Evolutionary conservation across 768 basidiomycete species (phyloP), one percentile per base, ranked within the genome.

Genomic region (Tubosaeta sp.): DNA sequence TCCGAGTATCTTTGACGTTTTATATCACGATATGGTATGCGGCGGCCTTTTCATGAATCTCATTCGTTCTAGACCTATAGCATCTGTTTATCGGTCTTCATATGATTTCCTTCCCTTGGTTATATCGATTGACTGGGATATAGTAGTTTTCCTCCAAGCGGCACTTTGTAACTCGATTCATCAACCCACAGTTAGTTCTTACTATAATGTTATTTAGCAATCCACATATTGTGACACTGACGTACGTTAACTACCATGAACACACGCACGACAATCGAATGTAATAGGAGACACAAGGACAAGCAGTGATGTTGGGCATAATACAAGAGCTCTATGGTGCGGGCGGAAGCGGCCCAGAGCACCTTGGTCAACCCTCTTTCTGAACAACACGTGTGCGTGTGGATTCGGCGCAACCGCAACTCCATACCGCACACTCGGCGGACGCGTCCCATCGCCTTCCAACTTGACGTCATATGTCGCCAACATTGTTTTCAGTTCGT

Each of bases 1-100:
- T 71, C 77, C 56, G 71, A 73, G 38, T 73, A 74, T 29, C 75
- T 75, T 44, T 34, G 38, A 39, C 18, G 21, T 44, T 21, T 21
- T 29, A 16, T 35, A 16, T 29, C 18, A 38, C 19, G 36, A 14
- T 16, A 41, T 41, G 22, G 21, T 14, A 22, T 39, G 38, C 4
- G 12, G 7, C 34, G 16, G n/a, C 4, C 34, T 35, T 35, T 21
- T 38, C 31, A 12, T 39, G 38, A n/a, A 39, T 39, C 4, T 19
- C 8, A 19, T 38, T 10, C 19, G 18, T 21, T 39, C 12, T 39
- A 4, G 38, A 18, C 19, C 21, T 19, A 4, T 39, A 10, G 9
- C 10, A 39, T 21, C 18, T 21, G n/a, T 34, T 36, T 36, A 11
- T 36, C n/a, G n/a, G n/a, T n/a, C n/a, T n/a, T n/a, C 4, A 27